These are phyloP conservation scores for Tetrapisispora pingtungensis DNA, from an alignment of 805 yeast species.

Conservation along the genomic window DNA sequence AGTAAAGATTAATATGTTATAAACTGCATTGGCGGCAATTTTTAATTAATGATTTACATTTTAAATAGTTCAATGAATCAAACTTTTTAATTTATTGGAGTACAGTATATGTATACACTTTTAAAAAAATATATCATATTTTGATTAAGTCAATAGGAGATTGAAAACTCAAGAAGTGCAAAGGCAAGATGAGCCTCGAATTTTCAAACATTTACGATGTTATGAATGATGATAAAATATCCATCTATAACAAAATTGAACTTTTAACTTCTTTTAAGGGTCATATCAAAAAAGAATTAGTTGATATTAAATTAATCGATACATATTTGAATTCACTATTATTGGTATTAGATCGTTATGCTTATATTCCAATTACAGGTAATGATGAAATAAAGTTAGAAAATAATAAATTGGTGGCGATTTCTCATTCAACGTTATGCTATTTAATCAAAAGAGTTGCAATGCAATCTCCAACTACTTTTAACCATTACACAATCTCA, in stretches of 20 bases:
- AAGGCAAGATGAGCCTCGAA: background rate
- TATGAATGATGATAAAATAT: background rate
- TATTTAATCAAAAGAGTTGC: slow-evolving; percentile 36
- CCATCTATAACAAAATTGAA: slow-evolving; percentile 12
- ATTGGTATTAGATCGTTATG: slow-evolving; percentile 2
- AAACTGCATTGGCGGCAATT: too few relatives aligned
- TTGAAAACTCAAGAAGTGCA: too few relatives aligned
- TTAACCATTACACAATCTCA: slow-evolving; percentile 7
- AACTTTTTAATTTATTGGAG: too few relatives aligned
- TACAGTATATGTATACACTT: too few relatives aligned
- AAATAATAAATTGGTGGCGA: slow-evolving; percentile 6
- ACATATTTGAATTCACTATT: slow-evolving; percentile 22
- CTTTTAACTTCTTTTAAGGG: slow-evolving; percentile 25
- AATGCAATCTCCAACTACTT: slow-evolving; percentile 27
- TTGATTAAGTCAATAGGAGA: too few relatives aligned
- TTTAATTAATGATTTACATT: background rate
- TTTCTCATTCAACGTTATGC: slow-evolving; percentile 36
- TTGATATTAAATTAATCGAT: slow-evolving; percentile 15
- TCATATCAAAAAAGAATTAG: slow-evolving; percentile 29
- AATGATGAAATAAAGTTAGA: slow-evolving; percentile 1
- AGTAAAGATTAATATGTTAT: too few relatives aligned
- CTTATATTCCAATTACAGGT: background rate
- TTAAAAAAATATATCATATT: too few relatives aligned
- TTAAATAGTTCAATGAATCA: too few relatives aligned
- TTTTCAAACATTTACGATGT: background rate